Evolutionary conservation across 108 stramenopile species (phyloP), one percentile per base, ranked within the genome.

Genomic region (Cyclotella atomus): DNA sequence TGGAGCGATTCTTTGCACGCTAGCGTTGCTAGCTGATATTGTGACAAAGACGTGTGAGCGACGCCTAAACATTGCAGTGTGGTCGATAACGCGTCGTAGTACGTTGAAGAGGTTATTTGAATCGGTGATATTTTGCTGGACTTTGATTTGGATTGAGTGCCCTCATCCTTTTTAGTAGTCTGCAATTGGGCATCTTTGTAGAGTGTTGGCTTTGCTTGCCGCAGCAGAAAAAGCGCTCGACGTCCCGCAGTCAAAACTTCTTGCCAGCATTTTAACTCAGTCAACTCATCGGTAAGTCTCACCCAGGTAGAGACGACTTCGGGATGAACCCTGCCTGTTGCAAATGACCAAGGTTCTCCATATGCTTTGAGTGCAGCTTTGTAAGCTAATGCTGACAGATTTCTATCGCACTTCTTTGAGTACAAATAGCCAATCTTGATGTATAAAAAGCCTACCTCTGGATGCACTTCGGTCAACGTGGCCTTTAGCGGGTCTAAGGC

Each of bases 341-440:
- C 20, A 60, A 21, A 46, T 12, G 57, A 78, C 12, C 62, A 49
- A 28, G 77, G 70, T 47, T 78, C 77, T 5, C 77, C 77, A 49
- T 78, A 71, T 0, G 77, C 56, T 33, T 71, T 78, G 25, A 78
- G 45, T 43, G 70, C 70, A 6, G 77, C 77, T 20, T 78, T 78
- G 29, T 78, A 78, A 9, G 77, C 77, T 32, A 78, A 34, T 19
- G 65, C 35, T 16, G 70, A 41, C 25, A 78, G 47, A 23, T 38
- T 71, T 30, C 38, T 9, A 60, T 71, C 77, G 32, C 59, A 62
- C 57, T 78, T 71, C 64, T 65, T 78, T 27, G 62, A 60, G 45
- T 78, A 78, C 45, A 78, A 60, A 43, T 78, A 66, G 25, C 77
- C 77, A 29, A 78, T 78, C 43, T 78, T 78, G 3, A 60, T 41